phyloP scores from a whole-genome alignment of 441 rosid genomes.

The Erodium trifolium region DNA sequence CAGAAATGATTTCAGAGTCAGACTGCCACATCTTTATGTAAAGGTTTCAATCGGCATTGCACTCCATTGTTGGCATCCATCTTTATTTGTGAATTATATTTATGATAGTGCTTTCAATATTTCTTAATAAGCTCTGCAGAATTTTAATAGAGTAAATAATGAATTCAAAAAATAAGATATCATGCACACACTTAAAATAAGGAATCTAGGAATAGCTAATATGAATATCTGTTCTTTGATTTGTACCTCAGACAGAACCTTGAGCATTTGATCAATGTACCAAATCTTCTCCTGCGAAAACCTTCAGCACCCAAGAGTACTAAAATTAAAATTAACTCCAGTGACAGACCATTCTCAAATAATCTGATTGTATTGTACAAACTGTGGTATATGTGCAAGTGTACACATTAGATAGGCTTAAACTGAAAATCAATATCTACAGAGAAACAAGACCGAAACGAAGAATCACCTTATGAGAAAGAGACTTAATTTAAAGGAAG shows the following conservation, averaged over 20 bases:
- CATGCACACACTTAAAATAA: not conserved
- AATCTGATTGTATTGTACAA: conserved; percentile 8
- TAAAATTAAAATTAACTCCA: conserved; percentile 5
- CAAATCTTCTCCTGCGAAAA: conserved; percentile 92
- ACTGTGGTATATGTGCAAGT: not conserved
- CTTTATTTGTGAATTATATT: no score
- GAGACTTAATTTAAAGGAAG: not conserved
- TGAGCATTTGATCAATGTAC: conserved; percentile 99
- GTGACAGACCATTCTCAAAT: conserved; percentile 7
- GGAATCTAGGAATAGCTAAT: not conserved
- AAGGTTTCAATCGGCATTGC: not conserved
- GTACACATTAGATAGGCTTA: not conserved
- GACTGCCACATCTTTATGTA: not conserved
- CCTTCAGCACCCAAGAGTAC: conserved; percentile 41
- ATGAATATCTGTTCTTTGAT: conserved; percentile 16
- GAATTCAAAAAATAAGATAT: conserved; percentile 9
- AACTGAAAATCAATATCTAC: not conserved
- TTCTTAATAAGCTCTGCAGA: conserved; percentile 5
- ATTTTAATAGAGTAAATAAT: conserved; percentile 8
- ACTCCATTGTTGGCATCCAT: not conserved
- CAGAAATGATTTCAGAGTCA: not conserved
- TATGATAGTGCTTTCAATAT: not conserved
- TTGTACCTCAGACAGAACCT: conserved; percentile 93
- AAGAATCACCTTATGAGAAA: not conserved
- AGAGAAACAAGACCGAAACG: not conserved